Base-by-base conservation (phyloP, 441 rosid genomes). In the Croton setiger region DNA sequence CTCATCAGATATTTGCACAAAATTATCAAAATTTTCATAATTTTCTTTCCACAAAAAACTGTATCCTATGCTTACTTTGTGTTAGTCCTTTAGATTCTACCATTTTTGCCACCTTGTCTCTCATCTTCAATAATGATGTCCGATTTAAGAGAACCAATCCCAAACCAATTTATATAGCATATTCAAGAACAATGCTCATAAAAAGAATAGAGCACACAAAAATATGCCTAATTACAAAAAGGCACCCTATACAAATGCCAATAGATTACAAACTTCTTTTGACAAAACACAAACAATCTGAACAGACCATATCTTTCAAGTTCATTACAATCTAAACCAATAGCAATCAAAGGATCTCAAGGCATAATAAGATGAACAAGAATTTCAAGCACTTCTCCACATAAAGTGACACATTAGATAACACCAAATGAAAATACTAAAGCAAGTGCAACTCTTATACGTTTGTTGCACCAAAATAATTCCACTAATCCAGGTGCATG, bases 1-100 rank as follows among this genome's bases (percentile, higher is more conserved):
- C 20, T 37, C 48, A 48, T 64, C 49, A 39, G 23, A 65, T 44
- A 36, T 56, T 65, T 36, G 36, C 59, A 65, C 48, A 2, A 52
- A 65, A 48, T 35, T 43, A 48, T 21, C 27, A 52, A 37, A 11
- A n/a, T 4, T 39, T 20, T 36, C 48, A 36, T 65, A 51, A 12
- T 45, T 45, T n/a, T 45, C 14, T 15, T 45, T 10, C 15, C 17
- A 14, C 5, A 48, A 6, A 15, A 44, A 65, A 52, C 8, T 20
- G 9, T 12, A 47, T 27, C 12, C 35, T 17, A 51, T 4, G 5
- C 48, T 51, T 36, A 2, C 14, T 20, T 54, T 54, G 35, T 12
- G 20, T 23, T 0, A 21, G n/a, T 21, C 14, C 31, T 51, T 39
- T 20, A 55, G 49, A 64, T 18, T 20, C 43, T 36, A 35, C 35